Evolutionary conservation across 2,329 filamentous ascomycete genomes (phyloP), one percentile per base, ranked within the genome.

Genomic region (Colletotrichum euphorbiae): DNA sequence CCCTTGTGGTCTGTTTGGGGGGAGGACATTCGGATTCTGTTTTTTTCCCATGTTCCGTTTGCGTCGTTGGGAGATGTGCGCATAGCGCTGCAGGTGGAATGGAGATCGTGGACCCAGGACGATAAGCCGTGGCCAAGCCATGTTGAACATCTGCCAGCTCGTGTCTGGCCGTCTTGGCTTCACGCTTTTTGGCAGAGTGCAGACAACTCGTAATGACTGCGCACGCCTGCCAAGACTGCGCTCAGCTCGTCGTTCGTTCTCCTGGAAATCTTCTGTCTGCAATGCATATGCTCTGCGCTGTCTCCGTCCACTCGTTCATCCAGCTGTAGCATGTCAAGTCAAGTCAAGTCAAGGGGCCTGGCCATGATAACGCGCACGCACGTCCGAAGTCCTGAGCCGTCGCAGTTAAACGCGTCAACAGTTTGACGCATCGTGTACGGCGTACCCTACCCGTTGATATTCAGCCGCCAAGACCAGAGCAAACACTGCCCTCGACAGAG

Each of bases 91-190:
- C 31, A 38, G 21, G n/a, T 33, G 17, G 24, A 15, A 7, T n/a
- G 19, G 17, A 17, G 24, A 50, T 9, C 51, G 11, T 15, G 21
- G n/a, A n/a, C n/a, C n/a, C n/a, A n/a, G n/a, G n/a, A 21, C 15
- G 24, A 45, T n/a, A 31, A 28, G 38, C n/a, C 31, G 24, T n/a
- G 38, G 60, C 60, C 65, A 65, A 65, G 46, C 40, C 61, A 59
- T 40, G 42, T 59, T 48, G 46, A 54, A 59, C 45, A 52, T 61
- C 61, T 55, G 65, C 61, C 65, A 59, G 46, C 61, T 68, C 65
- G 65, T 57, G 52, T 68, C 58, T 38, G 17, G 33, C 24, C 12
- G 65, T 40, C 59, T 64, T 64, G 60, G 61, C 60, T 19, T 52
- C 43, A 45, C 45, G 17, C 17, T 28, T 13, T 13, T 15, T 24